A percentile compares a stretch with the other conserved stretches of the same genome.
phyloP scores from a whole-genome alignment of 257 asterid species.

The Schizonepeta tenuifolia region DNA sequence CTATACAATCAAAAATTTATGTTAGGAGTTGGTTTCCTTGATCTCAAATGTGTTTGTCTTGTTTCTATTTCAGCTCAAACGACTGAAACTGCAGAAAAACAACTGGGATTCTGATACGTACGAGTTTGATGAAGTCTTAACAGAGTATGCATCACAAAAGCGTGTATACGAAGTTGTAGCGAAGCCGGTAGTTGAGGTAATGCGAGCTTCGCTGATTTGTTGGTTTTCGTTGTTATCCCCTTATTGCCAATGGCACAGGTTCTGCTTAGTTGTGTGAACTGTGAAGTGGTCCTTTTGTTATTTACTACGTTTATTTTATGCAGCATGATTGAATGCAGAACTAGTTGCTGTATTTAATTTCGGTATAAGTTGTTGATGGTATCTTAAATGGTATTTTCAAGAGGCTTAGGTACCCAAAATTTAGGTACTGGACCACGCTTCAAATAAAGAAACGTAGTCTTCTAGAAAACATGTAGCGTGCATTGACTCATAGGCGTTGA shows the following conservation, averaged over 20 bases:
- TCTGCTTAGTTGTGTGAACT: background rate
- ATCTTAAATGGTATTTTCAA: background rate
- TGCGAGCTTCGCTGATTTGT: slow-evolving; percentile 12
- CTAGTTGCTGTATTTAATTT: background rate
- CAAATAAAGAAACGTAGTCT: no score
- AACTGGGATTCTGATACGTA: slow-evolving; percentile 93
- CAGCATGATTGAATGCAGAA: slow-evolving; percentile 8
- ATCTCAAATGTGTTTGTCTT: slow-evolving; percentile 15
- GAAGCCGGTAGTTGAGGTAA: slow-evolving; percentile 95
- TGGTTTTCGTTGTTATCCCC: slow-evolving; percentile 14
- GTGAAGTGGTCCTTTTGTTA: slow-evolving; percentile 10
- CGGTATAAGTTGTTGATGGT: slow-evolving; percentile 1
- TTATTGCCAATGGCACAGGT: background rate
- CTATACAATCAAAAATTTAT: background rate
- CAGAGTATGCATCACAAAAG: slow-evolving; percentile 85
- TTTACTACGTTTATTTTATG: background rate
- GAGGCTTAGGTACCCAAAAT: background rate
- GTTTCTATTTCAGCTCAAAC: slow-evolving; percentile 62
- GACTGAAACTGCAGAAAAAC: slow-evolving; percentile 80
- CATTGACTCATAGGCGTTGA: no score
- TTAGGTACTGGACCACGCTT: background rate
- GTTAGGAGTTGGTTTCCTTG: slow-evolving; percentile 2
- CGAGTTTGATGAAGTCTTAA: slow-evolving; percentile 88
- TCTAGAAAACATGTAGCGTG: no score
- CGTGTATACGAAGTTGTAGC: slow-evolving; percentile 96